Percentiles rank a stretch among this genome's conserved stretches.
Conservation (phyloP, 2,329 filamentous ascomycete species). For the Cordyceps pruinosa region DNA sequence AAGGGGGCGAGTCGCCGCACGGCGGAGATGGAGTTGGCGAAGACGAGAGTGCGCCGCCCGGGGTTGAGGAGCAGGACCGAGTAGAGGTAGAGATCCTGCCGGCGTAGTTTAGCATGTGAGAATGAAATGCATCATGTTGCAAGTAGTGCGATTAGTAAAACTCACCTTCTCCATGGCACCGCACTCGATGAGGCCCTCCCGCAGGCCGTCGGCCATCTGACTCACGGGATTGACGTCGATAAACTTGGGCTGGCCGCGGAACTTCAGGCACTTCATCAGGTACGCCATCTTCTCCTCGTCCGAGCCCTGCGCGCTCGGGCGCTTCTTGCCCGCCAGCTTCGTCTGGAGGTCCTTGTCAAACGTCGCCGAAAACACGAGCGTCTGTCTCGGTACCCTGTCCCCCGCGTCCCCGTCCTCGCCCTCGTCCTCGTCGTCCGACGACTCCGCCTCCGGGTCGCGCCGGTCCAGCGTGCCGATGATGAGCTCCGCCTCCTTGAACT, state of each 20-base stretch:
- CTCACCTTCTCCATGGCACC: constrained; percentile 82
- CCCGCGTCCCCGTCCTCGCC: constrained; percentile 32
- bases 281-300: constrained; percentile 87
- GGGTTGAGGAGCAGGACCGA: constrained; percentile 77
- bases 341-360: constrained; percentile 89
- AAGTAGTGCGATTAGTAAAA: background rate
- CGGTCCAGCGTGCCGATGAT: constrained; percentile 77
- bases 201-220: constrained; percentile 80
- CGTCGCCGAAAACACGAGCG: constrained; percentile 92
- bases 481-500: constrained; percentile 90
- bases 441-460: constrained; percentile 54
- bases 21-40: constrained; percentile 92
- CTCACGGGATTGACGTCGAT: constrained; percentile 84
- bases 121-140: background rate
- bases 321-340: constrained; percentile 75
- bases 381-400: constrained; percentile 47
- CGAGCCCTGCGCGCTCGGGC: constrained; percentile 44
- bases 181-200: constrained; percentile 88
- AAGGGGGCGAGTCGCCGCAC: constrained; percentile 81
- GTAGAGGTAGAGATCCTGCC: constrained; percentile 84
- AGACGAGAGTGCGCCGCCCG: constrained; percentile 75
- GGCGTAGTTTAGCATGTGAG: constrained; percentile 15
- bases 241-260: constrained; percentile 79
- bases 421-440: constrained; percentile 40
- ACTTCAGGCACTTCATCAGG: constrained; percentile 81